Evolutionary conservation across 2,329 filamentous ascomycete species (phyloP), one percentile per base, ranked within the genome.

Genomic region (Chrysosporium keratinophilum): DNA sequence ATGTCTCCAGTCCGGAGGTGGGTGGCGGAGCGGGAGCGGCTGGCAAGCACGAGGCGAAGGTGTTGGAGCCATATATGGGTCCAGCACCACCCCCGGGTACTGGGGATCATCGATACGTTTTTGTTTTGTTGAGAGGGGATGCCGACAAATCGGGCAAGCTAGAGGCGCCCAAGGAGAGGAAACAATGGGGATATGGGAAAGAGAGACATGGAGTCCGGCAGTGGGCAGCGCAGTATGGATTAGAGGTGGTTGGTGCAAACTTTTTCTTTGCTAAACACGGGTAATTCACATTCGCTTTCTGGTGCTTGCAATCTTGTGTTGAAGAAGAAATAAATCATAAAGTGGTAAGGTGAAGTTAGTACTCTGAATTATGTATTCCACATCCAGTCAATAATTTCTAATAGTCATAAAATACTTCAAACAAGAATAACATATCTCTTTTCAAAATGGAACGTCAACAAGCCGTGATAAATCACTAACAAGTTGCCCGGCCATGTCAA

Each of bases 91-190:
- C 78, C 0, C 65, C 71, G 5, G 76, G 77, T 65, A 81, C 78
- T 0, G 77, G 78, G 2, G 74, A 75, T 60, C 78, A 81, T 60
- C 69, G 79, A 51, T 81, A 81, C 62, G 75, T 81, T 2, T 78
- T 81, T 57, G 66, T 79, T 3, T 69, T 77, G 5, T 67, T 80
- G 54, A 72, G 65, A 50, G 69, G 67, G 1, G 60, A 65, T 64
- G 59, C 73, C 67, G 12, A 63, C 48, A 61, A 73, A 56, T 54
- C 60, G 12, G 20, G 34, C 12, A 47, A 56, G 23, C 58, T 79
- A 56, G 72, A 64, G 14, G 70, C 65, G 55, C 78, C 79, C 0
- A 64, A 67, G 48, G 70, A 76, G n/a, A 65, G 77, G 35, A 68
- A 75, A 64, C 74, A 79, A 62, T 81, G 78, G 79, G 79, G 78